Percentiles rank a stretch among this genome's conserved stretches.
phyloP scores from a whole-genome alignment of 116 monocot genomes.

The Zostera marina region DNA sequence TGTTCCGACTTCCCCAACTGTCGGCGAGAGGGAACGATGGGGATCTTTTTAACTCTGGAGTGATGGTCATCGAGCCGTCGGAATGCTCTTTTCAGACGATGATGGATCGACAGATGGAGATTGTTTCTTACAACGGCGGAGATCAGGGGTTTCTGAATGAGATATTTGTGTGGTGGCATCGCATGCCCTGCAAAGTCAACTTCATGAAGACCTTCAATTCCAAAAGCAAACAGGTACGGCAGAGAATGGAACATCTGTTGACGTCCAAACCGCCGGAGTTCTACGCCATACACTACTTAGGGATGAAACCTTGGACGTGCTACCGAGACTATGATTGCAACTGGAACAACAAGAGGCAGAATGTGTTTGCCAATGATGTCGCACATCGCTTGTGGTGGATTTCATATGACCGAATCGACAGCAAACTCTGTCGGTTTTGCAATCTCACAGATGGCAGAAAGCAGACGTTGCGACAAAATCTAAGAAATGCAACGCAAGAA shows the following conservation, averaged over 20 bases:
- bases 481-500: background rate
- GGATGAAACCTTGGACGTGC: conserved; percentile 22
- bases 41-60: conserved; percentile 25
- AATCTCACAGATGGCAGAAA: conserved; percentile 4
- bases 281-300: conserved; percentile 19
- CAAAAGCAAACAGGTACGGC: conserved; percentile 3
- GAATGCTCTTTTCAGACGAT: conserved; percentile 17
- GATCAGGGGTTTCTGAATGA: conserved; percentile 51
- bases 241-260: conserved; percentile 5
- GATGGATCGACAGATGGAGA: conserved; percentile 10
- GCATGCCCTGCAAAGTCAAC: conserved; percentile 26
- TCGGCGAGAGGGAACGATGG: conserved; percentile 18
- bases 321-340: conserved; percentile 33
- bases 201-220: conserved; percentile 19
- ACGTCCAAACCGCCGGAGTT: conserved; percentile 19
- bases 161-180: conserved; percentile 50
- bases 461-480: conserved; percentile 1
- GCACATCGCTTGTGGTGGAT: conserved; percentile 23
- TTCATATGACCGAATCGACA: conserved; percentile 11
- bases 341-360: conserved; percentile 9
- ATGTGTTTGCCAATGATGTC: conserved; percentile 19
- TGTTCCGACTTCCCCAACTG: conserved; percentile 19
- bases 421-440: conserved; percentile 6
- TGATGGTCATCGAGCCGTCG: conserved; percentile 50
- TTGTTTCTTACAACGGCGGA: conserved; percentile 48